Conservation (phyloP, 1,284 basidiomycete genomes). For the Ganoderma lucidum region DNA sequence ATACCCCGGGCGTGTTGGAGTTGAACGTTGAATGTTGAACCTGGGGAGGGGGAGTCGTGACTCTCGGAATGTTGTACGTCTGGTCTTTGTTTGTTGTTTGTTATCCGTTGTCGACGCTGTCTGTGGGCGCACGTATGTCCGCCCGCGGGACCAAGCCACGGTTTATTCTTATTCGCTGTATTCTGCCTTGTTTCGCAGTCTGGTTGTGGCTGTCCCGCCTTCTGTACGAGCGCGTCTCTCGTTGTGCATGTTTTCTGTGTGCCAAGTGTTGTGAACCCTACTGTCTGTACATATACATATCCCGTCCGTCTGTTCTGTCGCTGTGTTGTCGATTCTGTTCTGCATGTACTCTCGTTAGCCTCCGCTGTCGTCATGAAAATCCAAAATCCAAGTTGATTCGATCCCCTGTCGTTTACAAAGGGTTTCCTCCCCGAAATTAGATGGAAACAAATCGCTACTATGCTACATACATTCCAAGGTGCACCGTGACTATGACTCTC, state of each 20-base stretch:
- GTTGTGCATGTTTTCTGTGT: background rate
- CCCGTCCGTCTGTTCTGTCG: background rate
- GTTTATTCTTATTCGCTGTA: background rate
- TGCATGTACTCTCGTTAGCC: slow-evolving; percentile 1
- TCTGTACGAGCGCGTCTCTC: background rate
- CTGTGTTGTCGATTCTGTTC: background rate
- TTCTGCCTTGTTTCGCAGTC: background rate
- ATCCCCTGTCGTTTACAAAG: background rate
- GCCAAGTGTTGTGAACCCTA: background rate
- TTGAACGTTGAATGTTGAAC: background rate
- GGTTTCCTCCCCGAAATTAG: background rate
- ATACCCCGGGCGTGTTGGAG: background rate
- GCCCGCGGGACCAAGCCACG: background rate
- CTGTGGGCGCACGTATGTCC: background rate
- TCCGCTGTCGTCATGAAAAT: background rate
- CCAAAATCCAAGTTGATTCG: too few relatives aligned
- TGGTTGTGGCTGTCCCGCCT: background rate
- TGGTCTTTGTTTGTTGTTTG: background rate
- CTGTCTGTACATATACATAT: too few relatives aligned
- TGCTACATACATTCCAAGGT: background rate
- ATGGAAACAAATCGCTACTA: background rate
- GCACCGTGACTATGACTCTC: background rate
- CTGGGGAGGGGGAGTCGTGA: background rate
- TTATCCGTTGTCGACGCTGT: too few relatives aligned
- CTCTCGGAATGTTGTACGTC: background rate